Percentiles rank a stretch among this genome's conserved stretches.
Conservation (phyloP, 106 monocot species). For the Acorus gramineus region DNA sequence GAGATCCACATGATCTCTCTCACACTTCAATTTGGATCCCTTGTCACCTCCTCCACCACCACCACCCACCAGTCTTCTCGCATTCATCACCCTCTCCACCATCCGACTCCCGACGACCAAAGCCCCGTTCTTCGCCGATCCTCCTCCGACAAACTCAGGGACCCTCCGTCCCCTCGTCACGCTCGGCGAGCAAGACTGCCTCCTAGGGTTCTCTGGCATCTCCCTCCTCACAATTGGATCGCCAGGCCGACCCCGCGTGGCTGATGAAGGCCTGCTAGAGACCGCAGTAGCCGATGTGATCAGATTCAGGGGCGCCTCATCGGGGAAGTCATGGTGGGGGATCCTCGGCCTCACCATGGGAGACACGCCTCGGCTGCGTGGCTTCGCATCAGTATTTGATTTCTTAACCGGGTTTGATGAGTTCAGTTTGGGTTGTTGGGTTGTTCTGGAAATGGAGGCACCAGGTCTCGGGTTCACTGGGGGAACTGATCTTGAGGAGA, state of each 20-base stretch:
- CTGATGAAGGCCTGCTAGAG: slow-evolving; percentile 3
- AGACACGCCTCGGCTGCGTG: neutral
- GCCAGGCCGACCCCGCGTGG: slow-evolving; percentile 7
- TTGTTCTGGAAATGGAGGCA: slow-evolving; percentile 4
- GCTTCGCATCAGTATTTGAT: neutral
- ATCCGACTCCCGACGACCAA: neutral
- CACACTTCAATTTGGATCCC: no score
- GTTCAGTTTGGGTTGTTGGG: neutral
- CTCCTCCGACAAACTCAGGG: neutral
- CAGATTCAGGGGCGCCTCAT: slow-evolving; percentile 19
- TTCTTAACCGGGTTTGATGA: neutral
- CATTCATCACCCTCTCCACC: slow-evolving; percentile 11
- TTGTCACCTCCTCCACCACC: neutral
- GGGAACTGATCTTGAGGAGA: slow-evolving; percentile 11
- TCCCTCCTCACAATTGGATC: neutral
- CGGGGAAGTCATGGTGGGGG: slow-evolving; percentile 5
- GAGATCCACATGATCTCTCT: no score
- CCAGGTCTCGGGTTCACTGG: neutral
- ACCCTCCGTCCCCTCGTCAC: neutral
- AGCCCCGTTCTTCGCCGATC: neutral
- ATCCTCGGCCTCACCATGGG: neutral
- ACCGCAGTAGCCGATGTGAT: neutral
- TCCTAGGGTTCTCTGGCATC: neutral
- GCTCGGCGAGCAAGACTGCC: neutral
- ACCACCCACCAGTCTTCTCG: neutral